A percentile compares a stretch with the other conserved stretches of the same genome.
These are phyloP conservation scores for Candida khao-thaluensis DNA, from an alignment of 805 yeast genomes.

Conservation along the genomic window DNA sequence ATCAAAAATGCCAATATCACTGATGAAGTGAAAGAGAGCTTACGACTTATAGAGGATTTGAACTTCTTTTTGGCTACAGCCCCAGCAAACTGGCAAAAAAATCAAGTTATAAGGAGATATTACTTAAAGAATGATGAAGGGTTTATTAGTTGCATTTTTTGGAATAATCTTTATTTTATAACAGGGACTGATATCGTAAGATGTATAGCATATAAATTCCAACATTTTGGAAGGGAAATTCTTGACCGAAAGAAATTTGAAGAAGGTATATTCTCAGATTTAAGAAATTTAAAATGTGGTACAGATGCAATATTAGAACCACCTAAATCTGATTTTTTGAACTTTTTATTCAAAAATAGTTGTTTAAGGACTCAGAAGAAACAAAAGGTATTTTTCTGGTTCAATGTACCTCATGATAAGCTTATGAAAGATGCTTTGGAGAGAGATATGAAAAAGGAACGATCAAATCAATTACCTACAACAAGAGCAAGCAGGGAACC, in stretches of 20 bases:
- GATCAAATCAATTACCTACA: constrained; percentile 58
- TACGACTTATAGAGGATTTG: constrained; percentile 68
- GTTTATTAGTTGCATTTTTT: constrained; percentile 85
- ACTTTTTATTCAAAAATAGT: constrained; percentile 78
- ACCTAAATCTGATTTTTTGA: constrained; percentile 81
- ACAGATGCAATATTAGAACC: constrained; percentile 83
- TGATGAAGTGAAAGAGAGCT: constrained; percentile 40
- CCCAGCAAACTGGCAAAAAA: constrained; percentile 90
- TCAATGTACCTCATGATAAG: constrained; percentile 90
- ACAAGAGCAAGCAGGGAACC: constrained; percentile 76
- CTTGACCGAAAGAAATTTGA: constrained; percentile 90
- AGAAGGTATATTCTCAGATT: constrained; percentile 92
- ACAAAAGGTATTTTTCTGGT: constrained; percentile 96
- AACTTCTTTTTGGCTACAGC: constrained; percentile 89
- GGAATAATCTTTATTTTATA: constrained; percentile 86
- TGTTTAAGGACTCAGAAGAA: constrained; percentile 94
- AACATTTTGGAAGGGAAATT: constrained; percentile 84
- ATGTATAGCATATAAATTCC: constrained; percentile 83
- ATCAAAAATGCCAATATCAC: constrained; percentile 11
- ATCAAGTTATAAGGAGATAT: constrained; percentile 83
- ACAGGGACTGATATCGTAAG: constrained; percentile 97
- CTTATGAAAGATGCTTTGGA: constrained; percentile 91
- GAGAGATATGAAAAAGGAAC: constrained; percentile 83
- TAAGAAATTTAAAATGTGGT: constrained; percentile 82
- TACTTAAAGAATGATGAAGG: constrained; percentile 86